phyloP scores from a whole-genome alignment of 2,329 filamentous ascomycete genomes.

The Dactylonectria macrodidyma region DNA sequence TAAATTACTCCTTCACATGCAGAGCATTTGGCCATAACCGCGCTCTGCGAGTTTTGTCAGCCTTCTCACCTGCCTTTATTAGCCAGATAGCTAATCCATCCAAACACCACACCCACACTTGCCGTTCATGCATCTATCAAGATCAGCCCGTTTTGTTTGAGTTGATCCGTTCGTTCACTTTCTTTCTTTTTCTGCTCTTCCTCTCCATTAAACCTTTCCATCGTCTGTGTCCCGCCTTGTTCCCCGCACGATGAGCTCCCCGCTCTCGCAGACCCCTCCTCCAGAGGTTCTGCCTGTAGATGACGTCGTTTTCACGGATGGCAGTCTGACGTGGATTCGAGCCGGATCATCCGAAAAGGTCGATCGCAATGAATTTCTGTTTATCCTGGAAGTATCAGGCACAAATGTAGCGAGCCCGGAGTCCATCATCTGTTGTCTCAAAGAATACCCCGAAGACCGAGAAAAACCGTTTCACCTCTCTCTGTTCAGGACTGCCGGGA shows the following conservation, averaged over 20 bases:
- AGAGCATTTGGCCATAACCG: background rate
- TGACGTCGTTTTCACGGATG: constrained; percentile 42
- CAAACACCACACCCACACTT: constrained; percentile 6
- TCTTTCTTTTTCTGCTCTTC: background rate
- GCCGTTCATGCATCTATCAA: constrained; percentile 31
- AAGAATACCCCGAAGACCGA: constrained; percentile 50
- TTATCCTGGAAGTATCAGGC: constrained; percentile 40
- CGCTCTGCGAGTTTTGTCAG: background rate
- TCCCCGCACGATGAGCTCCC: constrained; percentile 32
- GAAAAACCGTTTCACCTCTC: constrained; percentile 48
- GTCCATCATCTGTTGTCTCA: constrained; percentile 56
- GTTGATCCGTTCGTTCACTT: background rate
- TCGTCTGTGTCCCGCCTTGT: background rate
- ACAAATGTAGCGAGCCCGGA: background rate
- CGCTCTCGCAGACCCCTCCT: background rate
- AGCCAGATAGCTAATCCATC: constrained; percentile 28
- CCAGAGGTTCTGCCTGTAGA: constrained; percentile 27
- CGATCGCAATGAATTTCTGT: constrained; percentile 48
- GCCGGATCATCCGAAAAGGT: constrained; percentile 32
- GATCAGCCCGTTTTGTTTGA: constrained; percentile 26
- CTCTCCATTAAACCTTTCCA: background rate
- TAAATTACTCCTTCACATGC: background rate
- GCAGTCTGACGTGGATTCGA: constrained; percentile 48
- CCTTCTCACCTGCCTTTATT: constrained; percentile 32
- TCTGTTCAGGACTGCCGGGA: constrained; percentile 47